Conservation (phyloP, 2,329 filamentous ascomycete species). For the Trichoderma harzianum region DNA sequence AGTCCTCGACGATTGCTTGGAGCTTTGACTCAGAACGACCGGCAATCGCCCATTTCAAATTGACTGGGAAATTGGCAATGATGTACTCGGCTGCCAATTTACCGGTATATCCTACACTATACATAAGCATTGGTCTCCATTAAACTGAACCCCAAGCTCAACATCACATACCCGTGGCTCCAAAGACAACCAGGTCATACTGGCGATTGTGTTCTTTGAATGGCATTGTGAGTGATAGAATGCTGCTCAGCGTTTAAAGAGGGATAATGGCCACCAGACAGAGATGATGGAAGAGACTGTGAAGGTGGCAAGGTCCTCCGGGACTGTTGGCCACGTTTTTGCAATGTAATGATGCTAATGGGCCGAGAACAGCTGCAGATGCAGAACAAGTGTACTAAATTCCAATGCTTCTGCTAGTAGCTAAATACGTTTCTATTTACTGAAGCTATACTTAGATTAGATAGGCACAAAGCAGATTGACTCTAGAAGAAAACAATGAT, state of each 20-base stretch:
- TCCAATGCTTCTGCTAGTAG: not conserved
- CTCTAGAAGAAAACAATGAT: not conserved
- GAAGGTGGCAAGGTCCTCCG: not conserved
- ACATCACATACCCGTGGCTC: slow-evolving; percentile 49
- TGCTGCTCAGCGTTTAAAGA: not conserved
- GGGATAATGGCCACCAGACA: not conserved
- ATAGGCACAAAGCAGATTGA: not conserved
- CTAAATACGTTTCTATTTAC: not conserved
- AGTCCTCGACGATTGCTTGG: slow-evolving; percentile 61
- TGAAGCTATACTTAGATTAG: not conserved
- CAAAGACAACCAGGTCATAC: slow-evolving; percentile 57
- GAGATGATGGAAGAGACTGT: not conserved
- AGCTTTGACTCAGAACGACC: slow-evolving; percentile 79
- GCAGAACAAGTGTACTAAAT: not conserved
- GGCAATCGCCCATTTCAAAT: slow-evolving; percentile 83
- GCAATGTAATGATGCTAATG: not conserved
- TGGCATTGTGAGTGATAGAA: slow-evolving; percentile 36
- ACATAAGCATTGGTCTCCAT: not conserved
- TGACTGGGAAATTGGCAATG: slow-evolving; percentile 63
- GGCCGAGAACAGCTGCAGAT: not conserved
- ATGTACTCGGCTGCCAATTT: slow-evolving; percentile 74
- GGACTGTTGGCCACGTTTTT: not conserved
- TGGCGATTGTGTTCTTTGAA: slow-evolving; percentile 49
- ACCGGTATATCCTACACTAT: slow-evolving; percentile 74
- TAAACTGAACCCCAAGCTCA: not conserved